Evolutionary conservation across 2,329 filamentous ascomycete genomes (phyloP), one percentile per base, ranked within the genome.

Genomic region (Aspergillus quadrilineatus): DNA sequence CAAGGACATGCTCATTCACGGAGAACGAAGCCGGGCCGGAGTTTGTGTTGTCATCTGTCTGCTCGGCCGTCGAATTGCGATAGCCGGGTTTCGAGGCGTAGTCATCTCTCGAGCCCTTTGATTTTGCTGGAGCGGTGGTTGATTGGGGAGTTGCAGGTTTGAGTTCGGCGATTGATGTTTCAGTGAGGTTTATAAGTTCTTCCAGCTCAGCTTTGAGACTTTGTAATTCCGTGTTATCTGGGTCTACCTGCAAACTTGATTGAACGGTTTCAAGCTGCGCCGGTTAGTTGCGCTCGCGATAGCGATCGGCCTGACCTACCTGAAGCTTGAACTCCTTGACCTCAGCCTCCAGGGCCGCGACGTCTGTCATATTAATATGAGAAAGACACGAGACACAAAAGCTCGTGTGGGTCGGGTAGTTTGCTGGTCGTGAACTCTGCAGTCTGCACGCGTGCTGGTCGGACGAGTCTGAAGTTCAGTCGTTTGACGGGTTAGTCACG

Each of bases 1-100:
- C 94, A 73, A 94, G 81, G 53, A 97, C 89, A 32, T 81, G 89
- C 68, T 99, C 94, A 71, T 96, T 96, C 63, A 96, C 90, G 56
- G 89, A 85, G 76, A 92, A 96, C 8, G 81, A 81, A 2, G 81
- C 79, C 0, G 81, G 77, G 2, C 75, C 73, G 30, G 74, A 60
- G 17, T 82, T 79, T 62, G 74, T 60, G 17, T 82, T 79, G 62
- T 88, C 84, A 53, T 85, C 83, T 55, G 82, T 30, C 62, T 72
- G 57, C 65, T 78, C 65, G 50, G 64, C 53, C 60, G 72, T 65
- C n/a, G 79, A 72, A 60, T 80, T 75, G 65, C 65, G 73, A 75
- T 80, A 74, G 70, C 77, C 80, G 80, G 89, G 75, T 82, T 89
- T 74, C 83, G 80, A 89, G 10, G 89, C 87, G 1, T 90, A 89